Conservation (phyloP, 148 eudicot genomes). For the Rhododendron williamsianum region DNA sequence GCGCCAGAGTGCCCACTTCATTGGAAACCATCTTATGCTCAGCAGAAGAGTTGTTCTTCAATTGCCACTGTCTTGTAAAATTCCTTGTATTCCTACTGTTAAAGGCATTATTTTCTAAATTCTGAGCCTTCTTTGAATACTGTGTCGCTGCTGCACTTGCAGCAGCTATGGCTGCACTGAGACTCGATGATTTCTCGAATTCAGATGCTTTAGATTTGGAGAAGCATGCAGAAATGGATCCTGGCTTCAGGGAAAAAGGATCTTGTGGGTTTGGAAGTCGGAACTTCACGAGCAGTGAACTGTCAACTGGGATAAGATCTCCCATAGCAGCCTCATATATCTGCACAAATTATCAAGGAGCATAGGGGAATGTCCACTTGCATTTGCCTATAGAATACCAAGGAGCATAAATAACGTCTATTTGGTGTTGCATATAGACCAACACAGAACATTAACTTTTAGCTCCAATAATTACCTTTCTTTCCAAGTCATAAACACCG, state of each 20-base stretch:
- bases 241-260: constrained; percentile 61
- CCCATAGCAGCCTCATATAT: constrained; percentile 45
- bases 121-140: constrained; percentile 38
- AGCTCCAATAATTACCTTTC: constrained; percentile 36
- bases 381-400: background rate
- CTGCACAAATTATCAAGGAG: constrained; percentile 23
- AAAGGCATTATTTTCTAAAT: background rate
- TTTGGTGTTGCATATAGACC: background rate
- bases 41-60: constrained; percentile 2
- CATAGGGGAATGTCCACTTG: background rate
- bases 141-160: constrained; percentile 75
- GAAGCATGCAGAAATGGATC: constrained; percentile 35
- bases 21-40: background rate
- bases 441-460: background rate
- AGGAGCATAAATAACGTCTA: background rate
- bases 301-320: constrained; percentile 44
- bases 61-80: background rate
- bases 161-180: constrained; percentile 58
- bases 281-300: constrained; percentile 40
- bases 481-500: constrained; percentile 69
- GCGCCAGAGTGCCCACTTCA: background rate
- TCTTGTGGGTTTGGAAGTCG: constrained; percentile 51
- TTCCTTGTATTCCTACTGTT: background rate
- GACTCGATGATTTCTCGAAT: constrained; percentile 43
- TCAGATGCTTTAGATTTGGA: constrained; percentile 26